Conservation (phyloP, 2,329 filamentous ascomycete species). For the Alternaria incomplexa region DNA sequence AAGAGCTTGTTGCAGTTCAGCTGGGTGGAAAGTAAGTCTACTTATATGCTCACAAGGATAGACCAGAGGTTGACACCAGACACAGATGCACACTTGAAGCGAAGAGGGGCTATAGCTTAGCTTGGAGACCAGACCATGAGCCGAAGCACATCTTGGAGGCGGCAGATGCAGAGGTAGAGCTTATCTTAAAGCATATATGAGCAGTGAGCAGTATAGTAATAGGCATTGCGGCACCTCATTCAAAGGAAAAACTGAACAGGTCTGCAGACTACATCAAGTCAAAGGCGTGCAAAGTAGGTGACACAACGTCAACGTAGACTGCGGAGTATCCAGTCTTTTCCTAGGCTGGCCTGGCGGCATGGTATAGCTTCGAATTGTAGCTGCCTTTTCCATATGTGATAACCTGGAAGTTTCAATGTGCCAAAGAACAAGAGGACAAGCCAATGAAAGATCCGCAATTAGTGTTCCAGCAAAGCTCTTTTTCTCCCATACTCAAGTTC, state of each 20-base stretch:
- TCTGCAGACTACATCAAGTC: too few species aligned
- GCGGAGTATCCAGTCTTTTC: too few species aligned
- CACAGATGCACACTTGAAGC: constrained; percentile 54
- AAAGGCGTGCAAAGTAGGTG: too few species aligned
- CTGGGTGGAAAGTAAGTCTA: constrained; percentile 53
- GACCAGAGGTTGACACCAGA: constrained; percentile 1
- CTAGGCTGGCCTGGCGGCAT: too few species aligned
- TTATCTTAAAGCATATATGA: constrained; percentile 44
- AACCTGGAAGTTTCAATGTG: background rate
- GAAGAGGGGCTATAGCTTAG: constrained; percentile 50
- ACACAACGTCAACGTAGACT: too few species aligned
- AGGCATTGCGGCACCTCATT: background rate
- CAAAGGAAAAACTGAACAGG: too few species aligned
- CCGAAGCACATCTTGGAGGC: constrained; percentile 56
- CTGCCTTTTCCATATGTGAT: too few species aligned
- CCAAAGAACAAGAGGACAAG: background rate
- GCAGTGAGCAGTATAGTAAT: background rate
- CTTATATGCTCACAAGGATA: background rate
- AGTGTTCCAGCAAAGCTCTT: too few species aligned
- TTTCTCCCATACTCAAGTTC: too few species aligned
- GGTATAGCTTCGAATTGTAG: too few species aligned
- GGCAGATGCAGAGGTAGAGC: constrained; percentile 55
- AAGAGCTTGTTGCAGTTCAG: constrained; percentile 29
- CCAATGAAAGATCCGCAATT: background rate
- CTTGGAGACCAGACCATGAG: constrained; percentile 54